A percentile compares a stretch with the other conserved stretches of the same genome.
These are phyloP conservation scores for Discostella stelligeroides DNA, from an alignment of 108 stramenopile species.

Conservation along the genomic window DNA sequence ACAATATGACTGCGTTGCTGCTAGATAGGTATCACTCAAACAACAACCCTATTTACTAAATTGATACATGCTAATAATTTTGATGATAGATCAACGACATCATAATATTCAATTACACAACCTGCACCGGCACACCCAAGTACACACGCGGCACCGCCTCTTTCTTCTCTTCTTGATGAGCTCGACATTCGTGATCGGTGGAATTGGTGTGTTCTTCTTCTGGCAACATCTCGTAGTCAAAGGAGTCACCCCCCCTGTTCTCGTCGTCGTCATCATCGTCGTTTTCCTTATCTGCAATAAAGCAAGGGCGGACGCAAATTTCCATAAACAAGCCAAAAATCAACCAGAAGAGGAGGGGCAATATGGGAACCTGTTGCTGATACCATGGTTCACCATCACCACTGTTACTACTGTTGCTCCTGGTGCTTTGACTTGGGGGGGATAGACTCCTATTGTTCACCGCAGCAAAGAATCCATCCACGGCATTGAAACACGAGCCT, in stretches of 20 bases:
- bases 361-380: too few species aligned
- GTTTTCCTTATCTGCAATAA: constrained; percentile 1
- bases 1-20: constrained; percentile 24
- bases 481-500: constrained; percentile 4
- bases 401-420: too few species aligned
- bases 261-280: constrained; percentile 12
- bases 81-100: too few species aligned
- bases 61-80: not conserved
- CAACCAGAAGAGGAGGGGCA: too few species aligned
- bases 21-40: constrained; percentile 1
- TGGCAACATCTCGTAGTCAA: constrained; percentile 7
- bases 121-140: constrained; percentile 38
- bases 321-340: too few species aligned
- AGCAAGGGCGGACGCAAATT: too few species aligned
- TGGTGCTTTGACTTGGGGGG: not conserved
- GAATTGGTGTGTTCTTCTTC: not conserved
- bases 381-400: not conserved
- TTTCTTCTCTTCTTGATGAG: not conserved
- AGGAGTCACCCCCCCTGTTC: not conserved
- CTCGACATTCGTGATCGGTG: not conserved
- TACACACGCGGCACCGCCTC: constrained; percentile 16
- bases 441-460: not conserved
- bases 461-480: constrained; percentile 9
- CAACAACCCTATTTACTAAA: not conserved
- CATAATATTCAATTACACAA: constrained; percentile 22